Evolutionary conservation across 2,329 filamentous ascomycete species (phyloP).

Genomic region (Aureobasidium melanogenum): DNA sequence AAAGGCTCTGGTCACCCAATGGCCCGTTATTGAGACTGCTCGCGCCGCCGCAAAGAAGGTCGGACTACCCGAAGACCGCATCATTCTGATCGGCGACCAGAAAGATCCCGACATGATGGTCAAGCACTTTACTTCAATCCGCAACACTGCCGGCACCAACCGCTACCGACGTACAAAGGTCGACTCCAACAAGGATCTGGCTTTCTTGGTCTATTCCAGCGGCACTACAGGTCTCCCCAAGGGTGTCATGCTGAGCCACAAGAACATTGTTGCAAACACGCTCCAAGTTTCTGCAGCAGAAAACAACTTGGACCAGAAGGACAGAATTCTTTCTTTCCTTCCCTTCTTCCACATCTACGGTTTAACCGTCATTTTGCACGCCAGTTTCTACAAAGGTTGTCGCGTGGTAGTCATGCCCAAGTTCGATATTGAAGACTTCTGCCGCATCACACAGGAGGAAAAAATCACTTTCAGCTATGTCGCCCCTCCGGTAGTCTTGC

Average conservation of each 20-base stretch:
- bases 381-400: constrained; percentile 56
- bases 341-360: constrained; percentile 91
- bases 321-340: constrained; percentile 68
- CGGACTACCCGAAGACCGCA: constrained; percentile 61
- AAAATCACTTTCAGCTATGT: constrained; percentile 71
- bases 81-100: constrained; percentile 67
- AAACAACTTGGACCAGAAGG: constrained; percentile 46
- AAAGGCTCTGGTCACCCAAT: constrained; percentile 66
- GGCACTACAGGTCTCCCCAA: constrained; percentile 90
- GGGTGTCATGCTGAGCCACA: constrained; percentile 78
- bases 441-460: constrained; percentile 64
- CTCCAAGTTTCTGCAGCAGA: constrained; percentile 34
- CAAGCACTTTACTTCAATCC: constrained; percentile 65
- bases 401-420: constrained; percentile 63
- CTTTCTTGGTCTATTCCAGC: constrained; percentile 80
- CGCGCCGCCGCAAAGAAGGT: constrained; percentile 58
- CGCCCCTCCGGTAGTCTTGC: constrained; percentile 74
- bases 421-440: constrained; percentile 76
- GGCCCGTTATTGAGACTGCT: constrained; percentile 55
- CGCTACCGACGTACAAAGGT: constrained; percentile 54
- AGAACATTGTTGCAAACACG: constrained; percentile 69
- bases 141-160: constrained; percentile 52
- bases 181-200: constrained; percentile 61
- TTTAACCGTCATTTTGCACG: constrained; percentile 63
- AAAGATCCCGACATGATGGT: constrained; percentile 49